Conservation (phyloP, 2,329 filamentous ascomycete genomes). For the Neoscytalidium dimidiatum region DNA sequence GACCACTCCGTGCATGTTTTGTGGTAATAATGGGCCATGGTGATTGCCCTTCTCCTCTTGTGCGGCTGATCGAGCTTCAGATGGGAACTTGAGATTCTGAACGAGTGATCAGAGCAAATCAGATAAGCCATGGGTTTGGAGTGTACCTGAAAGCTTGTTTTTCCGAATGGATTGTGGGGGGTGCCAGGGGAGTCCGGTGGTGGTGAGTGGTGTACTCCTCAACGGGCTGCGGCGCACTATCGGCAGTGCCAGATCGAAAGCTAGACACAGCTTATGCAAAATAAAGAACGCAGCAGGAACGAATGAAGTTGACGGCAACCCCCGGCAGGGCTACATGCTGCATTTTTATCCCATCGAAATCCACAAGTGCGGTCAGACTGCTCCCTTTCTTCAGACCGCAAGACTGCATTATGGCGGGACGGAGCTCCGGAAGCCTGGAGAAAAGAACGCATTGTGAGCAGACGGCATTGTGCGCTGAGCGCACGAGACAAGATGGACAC, state of each 20-base stretch:
- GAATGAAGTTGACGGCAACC: not conserved
- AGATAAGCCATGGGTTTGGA: not conserved
- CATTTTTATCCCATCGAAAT: not conserved
- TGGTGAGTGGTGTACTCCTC: not conserved
- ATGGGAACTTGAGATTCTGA: not conserved
- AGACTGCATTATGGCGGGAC: conserved; percentile 1
- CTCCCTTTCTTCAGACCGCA: conserved; percentile 14
- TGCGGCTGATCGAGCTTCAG: not conserved
- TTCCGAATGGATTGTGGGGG: too few relatives aligned
- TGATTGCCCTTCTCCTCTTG: not conserved
- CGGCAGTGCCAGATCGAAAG: too few relatives aligned
- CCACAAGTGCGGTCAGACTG: not conserved
- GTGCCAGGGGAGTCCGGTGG: too few relatives aligned
- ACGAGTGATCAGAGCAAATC: not conserved
- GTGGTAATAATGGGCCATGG: not conserved
- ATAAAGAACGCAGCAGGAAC: not conserved
- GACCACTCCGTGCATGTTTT: conserved; percentile 10
- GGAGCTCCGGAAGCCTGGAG: not conserved
- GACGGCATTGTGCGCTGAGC: conserved; percentile 6
- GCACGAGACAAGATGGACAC: conserved; percentile 10
- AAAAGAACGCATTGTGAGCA: conserved; percentile 7
- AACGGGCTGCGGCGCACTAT: too few relatives aligned
- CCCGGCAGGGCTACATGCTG: not conserved
- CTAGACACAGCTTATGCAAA: too few relatives aligned
- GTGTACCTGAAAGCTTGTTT: too few relatives aligned